phyloP scores from a whole-genome alignment of 2,329 filamentous ascomycete genomes.

The Rugonectria rugulosa region DNA sequence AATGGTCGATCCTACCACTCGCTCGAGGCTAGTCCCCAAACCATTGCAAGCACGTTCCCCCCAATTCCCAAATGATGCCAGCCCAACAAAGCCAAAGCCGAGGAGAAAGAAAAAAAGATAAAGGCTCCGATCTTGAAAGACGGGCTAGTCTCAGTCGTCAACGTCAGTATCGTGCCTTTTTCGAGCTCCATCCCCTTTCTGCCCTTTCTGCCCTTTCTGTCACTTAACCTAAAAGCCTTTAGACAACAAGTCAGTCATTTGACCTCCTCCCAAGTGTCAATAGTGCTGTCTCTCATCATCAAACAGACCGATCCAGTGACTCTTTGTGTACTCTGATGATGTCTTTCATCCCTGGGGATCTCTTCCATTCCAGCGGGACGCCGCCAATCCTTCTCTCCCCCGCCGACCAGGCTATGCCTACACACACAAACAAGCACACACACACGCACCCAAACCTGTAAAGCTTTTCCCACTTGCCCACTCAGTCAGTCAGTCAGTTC shows the following conservation, averaged over 20 bases:
- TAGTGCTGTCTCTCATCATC: slow-evolving; percentile 1
- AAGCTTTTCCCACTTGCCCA: no score
- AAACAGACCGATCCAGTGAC: neutral
- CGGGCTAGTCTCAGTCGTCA: neutral
- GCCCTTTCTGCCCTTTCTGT: no score
- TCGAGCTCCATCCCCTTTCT: neutral
- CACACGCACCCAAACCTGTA: slow-evolving; percentile 21
- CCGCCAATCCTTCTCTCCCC: neutral
- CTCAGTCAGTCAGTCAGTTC: neutral
- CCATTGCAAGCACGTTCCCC: no score
- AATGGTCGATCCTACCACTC: slow-evolving; percentile 7
- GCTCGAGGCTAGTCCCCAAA: neutral
- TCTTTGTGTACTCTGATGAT: neutral
- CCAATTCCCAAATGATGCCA: neutral
- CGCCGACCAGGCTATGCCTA: neutral
- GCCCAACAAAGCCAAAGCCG: neutral
- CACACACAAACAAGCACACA: slow-evolving; percentile 11
- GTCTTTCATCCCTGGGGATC: slow-evolving; percentile 3
- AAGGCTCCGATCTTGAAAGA: no score
- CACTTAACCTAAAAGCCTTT: neutral
- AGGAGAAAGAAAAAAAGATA: no score
- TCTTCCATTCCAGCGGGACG: slow-evolving; percentile 25
- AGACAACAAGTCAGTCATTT: neutral
- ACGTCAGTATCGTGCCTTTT: slow-evolving; percentile 1
- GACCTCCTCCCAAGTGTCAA: neutral